Evolutionary conservation across 345 rosid species (phyloP).

Genomic region (Populus davidiana): DNA sequence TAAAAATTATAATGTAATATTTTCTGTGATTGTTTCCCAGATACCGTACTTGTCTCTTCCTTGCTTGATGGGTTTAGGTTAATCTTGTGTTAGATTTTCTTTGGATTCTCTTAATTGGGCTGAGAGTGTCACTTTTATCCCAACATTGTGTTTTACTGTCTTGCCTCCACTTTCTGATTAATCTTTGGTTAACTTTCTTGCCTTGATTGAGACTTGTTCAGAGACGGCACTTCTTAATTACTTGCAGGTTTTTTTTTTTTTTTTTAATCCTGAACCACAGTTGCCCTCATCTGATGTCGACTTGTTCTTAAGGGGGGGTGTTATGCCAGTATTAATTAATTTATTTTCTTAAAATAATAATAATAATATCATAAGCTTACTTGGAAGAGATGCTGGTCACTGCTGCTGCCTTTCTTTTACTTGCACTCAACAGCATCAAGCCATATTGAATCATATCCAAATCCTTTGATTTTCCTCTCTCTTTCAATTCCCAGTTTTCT

Average conservation of each 20-base stretch:
- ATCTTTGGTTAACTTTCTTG: background rate
- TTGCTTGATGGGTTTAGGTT: background rate
- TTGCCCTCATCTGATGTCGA: background rate
- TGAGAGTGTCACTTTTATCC: conserved; percentile 2
- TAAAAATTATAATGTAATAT: background rate
- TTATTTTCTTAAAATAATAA: too few species aligned
- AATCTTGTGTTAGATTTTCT: background rate
- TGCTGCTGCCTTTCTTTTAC: too few species aligned
- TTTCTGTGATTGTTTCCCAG: conserved; percentile 4
- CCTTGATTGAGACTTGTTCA: background rate
- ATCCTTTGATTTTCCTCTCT: too few species aligned
- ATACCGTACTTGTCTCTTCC: conserved; percentile 1
- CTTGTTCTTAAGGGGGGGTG: too few species aligned
- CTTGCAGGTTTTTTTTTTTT: background rate
- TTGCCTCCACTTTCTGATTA: background rate
- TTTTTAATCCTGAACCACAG: background rate
- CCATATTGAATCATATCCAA: too few species aligned
- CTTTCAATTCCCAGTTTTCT: too few species aligned
- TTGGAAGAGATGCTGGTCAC: background rate
- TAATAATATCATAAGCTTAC: too few species aligned
- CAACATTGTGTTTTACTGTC: conserved; percentile 13
- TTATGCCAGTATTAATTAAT: too few species aligned
- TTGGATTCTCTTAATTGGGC: background rate
- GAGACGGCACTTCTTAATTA: background rate
- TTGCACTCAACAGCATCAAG: too few species aligned